These are phyloP conservation scores for Claviceps arundinis DNA, from an alignment of 2,329 filamentous ascomycete species.

Conservation along the genomic window DNA sequence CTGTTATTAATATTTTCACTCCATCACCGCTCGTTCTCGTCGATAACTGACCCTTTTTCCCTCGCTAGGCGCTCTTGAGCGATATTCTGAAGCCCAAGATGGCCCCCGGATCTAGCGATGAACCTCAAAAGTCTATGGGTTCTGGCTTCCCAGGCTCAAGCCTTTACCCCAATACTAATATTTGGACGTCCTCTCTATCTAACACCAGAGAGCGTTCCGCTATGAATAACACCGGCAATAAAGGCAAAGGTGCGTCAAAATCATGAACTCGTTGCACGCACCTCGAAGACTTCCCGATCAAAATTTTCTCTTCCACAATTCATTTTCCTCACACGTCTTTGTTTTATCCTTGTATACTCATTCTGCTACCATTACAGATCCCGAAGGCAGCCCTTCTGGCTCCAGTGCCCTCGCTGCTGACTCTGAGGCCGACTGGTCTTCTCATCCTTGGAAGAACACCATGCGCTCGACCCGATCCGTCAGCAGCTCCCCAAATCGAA, in stretches of 20 bases:
- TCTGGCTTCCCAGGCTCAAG: slow-evolving; percentile 22
- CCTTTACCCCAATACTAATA: slow-evolving; percentile 23
- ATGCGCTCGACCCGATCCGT: slow-evolving; percentile 29
- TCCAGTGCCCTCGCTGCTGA: slow-evolving; percentile 56
- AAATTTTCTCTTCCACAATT: not conserved
- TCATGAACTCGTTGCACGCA: not conserved
- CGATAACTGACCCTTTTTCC: slow-evolving; percentile 10
- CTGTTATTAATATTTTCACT: slow-evolving; percentile 3
- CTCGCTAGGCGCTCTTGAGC: slow-evolving; percentile 22
- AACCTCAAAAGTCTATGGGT: slow-evolving; percentile 23
- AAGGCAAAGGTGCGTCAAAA: slow-evolving; percentile 36
- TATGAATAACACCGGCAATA: slow-evolving; percentile 17
- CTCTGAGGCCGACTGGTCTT: slow-evolving; percentile 54
- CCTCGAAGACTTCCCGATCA: not conserved
- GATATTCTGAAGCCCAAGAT: slow-evolving; percentile 25
- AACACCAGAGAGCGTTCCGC: slow-evolving; percentile 28
- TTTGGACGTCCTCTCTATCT: slow-evolving; percentile 27
- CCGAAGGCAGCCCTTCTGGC: slow-evolving; percentile 39
- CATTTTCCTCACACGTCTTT: not conserved
- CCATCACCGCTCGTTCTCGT: slow-evolving; percentile 1
- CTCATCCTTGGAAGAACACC: slow-evolving; percentile 47
- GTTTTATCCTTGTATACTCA: slow-evolving; percentile 7
- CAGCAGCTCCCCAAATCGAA: slow-evolving; percentile 45
- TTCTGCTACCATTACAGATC: slow-evolving; percentile 10
- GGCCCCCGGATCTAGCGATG: slow-evolving; percentile 19